Evolutionary conservation across 129 eudicot genomes (phyloP), one percentile per base, ranked within the genome.

Genomic region (Kitagawia praeruptora): DNA sequence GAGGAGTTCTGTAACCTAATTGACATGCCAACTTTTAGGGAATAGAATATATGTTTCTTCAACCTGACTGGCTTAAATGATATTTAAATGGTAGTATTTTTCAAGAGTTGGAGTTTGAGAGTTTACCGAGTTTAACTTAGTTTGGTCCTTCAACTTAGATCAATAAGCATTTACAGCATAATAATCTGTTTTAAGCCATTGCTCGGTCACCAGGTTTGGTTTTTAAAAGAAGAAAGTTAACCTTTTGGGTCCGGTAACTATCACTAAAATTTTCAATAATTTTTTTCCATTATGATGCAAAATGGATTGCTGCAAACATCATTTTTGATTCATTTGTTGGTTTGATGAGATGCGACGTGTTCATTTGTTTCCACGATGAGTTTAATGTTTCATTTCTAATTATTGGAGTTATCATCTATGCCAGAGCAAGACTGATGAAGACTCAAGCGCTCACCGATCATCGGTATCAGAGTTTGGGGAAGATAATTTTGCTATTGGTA

Each of bases 401-500:
- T 67, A 31, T 67, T 67, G 69, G 28, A 64, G 47, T 74, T 81
- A 42, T 46, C 25, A 72, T 48, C 39, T 51, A 13, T 73, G 71
- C 77, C 93, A 94, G 98, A 84, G 89, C 88, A 92, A 87, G 83
- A 76, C 83, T 61, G 93, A 90, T 76, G 91, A 91, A 71, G 98
- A 91, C 79, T 88, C 85, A 34, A 81, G 51, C 47, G 85, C 88
- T 70, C 84, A 81, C 67, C 83, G 78, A 27, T 75, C 81, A 21
- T 87, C 93, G 8, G 70, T 84, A n/a, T 90, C 98, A 38, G 98
- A 96, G 83, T 96, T 96, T 81, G 99, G 97, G 23, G 99, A 96
- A 74, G 99, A 96, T 51, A 84, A 82, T 82, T 96, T 96, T 84
- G 93, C 98, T 4, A 89, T 92, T 44, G 99, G 99, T 75, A 85